Evolutionary conservation across 2,329 filamentous ascomycete genomes (phyloP), one percentile per base, ranked within the genome.

Genomic region (Fusarium domesticum): DNA sequence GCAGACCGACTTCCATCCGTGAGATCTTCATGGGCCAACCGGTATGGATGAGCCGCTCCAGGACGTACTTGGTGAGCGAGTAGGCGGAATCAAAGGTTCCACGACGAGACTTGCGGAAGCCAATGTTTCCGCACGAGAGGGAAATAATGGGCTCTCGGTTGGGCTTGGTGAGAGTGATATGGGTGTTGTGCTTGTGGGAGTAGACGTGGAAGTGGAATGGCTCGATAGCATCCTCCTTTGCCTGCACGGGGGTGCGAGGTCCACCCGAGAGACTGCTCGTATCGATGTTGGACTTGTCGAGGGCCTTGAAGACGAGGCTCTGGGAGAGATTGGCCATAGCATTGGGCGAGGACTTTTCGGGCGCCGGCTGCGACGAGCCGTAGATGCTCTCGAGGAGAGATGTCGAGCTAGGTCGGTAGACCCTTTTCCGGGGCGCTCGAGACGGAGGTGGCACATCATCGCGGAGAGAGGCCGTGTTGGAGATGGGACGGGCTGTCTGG

Each of bases 181-280:
- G 89, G 16, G 89, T 93, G 73, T 98, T 98, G 79, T 96, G 93
- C 72, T 89, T 95, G 66, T 87, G 85, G 19, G 86, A 73, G 70
- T 83, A 92, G 65, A 98, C 76, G 72, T 96, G 89, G 53, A 98
- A 78, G 66, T 95, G 89, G 72, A 89, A 89, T 3, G 87, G 85
- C 62, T 86, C 79, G 30, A 72, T 51, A 12, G 66, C 56, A 39
- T 71, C 62, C 35, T 74, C 69, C 35, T 57, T 63, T 32, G 54
- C 45, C 42, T 64, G 48, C 6, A 50, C 42, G 4, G 53, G 40
- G 35, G 56, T 51, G 34, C 47, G 36, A 7, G 42, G 35, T 34
- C 42, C 45, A 46, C 58, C 58, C 7, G 56, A 58, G n/a, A 68
- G 56, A 8, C 51, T 53, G 48, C 61, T 63, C 10, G 58, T 66